phyloP scores from a whole-genome alignment of 257 asterid species.

The Solanum pinnatisectum region DNA sequence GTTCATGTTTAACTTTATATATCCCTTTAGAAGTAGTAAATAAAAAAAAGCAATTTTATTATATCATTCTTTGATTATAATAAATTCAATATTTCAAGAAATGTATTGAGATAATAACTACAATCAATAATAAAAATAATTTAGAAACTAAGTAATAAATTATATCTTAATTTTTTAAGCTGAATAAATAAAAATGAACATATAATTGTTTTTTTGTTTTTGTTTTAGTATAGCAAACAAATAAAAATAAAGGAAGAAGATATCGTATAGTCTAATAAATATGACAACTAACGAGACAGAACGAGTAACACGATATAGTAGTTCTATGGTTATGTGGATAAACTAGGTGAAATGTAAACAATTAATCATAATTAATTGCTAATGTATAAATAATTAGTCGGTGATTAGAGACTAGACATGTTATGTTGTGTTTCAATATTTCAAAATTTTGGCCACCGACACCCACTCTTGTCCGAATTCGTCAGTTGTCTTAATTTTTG shows the following conservation, averaged over 20 bases:
- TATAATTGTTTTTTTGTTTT: no score
- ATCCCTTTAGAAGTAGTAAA: accelerated
- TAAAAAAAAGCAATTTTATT: no score
- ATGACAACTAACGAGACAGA: neutral
- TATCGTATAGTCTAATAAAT: no score
- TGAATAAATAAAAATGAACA: neutral
- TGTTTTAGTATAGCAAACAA: no score
- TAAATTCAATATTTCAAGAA: no score
- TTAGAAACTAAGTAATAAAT: no score
- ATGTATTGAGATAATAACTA: neutral
- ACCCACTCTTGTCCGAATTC: neutral
- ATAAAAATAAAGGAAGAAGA: no score
- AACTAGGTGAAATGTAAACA: neutral
- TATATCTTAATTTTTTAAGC: no score
- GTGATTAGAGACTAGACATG: neutral
- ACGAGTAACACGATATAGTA: neutral
- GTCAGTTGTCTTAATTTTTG: neutral
- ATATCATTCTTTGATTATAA: no score
- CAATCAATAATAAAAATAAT: no score
- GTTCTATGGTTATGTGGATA: neutral
- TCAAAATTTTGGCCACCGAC: neutral
- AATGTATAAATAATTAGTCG: neutral
- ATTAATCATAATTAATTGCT: neutral
- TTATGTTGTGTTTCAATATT: neutral
- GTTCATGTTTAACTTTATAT: neutral